Evolutionary conservation across 2,329 filamentous ascomycete genomes (phyloP), one percentile per base, ranked within the genome.

Genomic region (Diaporthe amygdali): DNA sequence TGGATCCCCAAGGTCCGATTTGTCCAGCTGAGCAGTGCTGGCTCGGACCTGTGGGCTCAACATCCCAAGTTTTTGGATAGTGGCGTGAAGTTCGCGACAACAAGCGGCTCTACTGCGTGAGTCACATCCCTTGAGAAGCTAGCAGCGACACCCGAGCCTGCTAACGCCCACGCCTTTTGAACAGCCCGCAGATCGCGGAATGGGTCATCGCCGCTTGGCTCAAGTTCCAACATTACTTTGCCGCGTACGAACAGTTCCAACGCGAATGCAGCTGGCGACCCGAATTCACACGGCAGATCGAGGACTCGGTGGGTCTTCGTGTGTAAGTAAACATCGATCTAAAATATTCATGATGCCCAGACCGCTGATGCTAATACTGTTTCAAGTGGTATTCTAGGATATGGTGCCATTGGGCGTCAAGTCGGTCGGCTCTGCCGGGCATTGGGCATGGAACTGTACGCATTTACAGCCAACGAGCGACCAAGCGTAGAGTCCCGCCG

Each of bases 371-470:
- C 67, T 70, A 20, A 67, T 37, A 3, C 8, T 32, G 5, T 32
- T 8, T 3, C 2, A 30, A 72, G 80, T 69, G 81, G 80, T 3
- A 77, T 84, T 54, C 76, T 85, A 7, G 83, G 83, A 17, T 85
- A 85, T 64, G 83, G 84, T 27, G 77, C 80, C 54, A 85, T 85
- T 44, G 84, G 83, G 7, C 78, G 84, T 6, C 82, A 85, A 69
- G 76, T 76, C 46, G 84, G 81, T 10, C 80, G 82, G 15, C 84
- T 92, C 10, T 86, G 85, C 12, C 82, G 84, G 22, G 88, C 89
- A 3, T 79, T 92, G 77, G 92, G 91, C 15, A 91, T 92, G 87
- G 83, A 88, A 46, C 86, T 94, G 1, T 84, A 92, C 75, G 92
- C 91, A 1, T 93, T 91, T 79, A 93, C 92, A 1, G 88, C 88